Base-by-base conservation (phyloP, 495 filamentous ascomycete species). In the Penicillium mononematosum region DNA sequence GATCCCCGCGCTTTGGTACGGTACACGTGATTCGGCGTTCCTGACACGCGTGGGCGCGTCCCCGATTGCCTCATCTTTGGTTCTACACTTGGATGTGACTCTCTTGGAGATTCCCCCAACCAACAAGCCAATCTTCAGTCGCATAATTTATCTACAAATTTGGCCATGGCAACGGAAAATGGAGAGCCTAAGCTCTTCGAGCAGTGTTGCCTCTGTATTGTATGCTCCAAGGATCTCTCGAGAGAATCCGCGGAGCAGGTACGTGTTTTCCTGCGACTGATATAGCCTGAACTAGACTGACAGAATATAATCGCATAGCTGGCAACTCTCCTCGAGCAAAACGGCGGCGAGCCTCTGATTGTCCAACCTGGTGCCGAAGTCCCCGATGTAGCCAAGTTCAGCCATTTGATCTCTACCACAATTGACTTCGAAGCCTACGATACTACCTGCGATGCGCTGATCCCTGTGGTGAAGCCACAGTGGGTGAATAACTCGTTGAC, bases 341-440 rank as follows among this genome's bases (percentile, higher is more conserved):
- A 85, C 74, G 85, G 83, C 58, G 88, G 81, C 56, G 70, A 80
- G 29, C 63, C 70, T 2, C 63, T 70, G 20, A 75, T 78, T 24
- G 74, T 81, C 46, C 67, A 81, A 36, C 67, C 75, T 2, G 67
- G 69, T 20, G 68, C 69, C 11, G 61, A 76, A 53, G 66, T 77
- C 61, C 78, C 86, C 8, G 76, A 81, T n/a, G 66, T 89, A 4
- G 63, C 72, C 38, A 67, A 83, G 49, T 80, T 87, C 53, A 96
- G 88, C 12, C 91, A 97, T 67, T 87, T 99, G 61, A 82, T 99
- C 59, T 86, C 91, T 42, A 81, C 81, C 45, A 91, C 89, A 4
- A 86, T 89, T 62, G 91, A 98, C 70, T 99, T 99, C 62, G 87
- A 88, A 8, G 82, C 89, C 49, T 98, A 94, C 63, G 70, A 81